phyloP scores from a whole-genome alignment of 768 basidiomycete species.

The Hortiboletus campestris region DNA sequence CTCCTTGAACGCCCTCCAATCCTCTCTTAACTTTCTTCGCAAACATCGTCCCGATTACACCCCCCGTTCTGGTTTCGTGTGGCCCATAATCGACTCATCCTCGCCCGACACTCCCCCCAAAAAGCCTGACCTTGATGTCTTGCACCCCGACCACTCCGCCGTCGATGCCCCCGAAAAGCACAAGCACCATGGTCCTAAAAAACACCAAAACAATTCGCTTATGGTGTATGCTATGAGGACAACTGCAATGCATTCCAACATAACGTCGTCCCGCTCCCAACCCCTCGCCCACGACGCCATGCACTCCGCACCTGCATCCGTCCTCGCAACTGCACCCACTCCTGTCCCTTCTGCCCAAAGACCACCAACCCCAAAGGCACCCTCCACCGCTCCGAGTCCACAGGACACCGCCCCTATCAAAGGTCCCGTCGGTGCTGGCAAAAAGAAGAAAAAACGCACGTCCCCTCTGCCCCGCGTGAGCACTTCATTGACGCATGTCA shows the following conservation, averaged over 20 bases:
- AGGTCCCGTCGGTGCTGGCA: slow-evolving; percentile 50
- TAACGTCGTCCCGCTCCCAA: slow-evolving; percentile 43
- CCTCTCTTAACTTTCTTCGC: slow-evolving; percentile 72
- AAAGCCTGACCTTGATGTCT: slow-evolving; percentile 34
- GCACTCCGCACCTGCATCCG: slow-evolving; percentile 28
- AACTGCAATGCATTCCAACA: slow-evolving; percentile 67
- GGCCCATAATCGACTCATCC: slow-evolving; percentile 72
- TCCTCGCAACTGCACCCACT: slow-evolving; percentile 25
- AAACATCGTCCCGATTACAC: slow-evolving; percentile 78
- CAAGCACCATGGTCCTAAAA: slow-evolving; percentile 39
- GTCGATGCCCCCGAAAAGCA: slow-evolving; percentile 21
- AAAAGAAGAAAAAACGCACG: slow-evolving; percentile 79
- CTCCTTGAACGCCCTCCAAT: slow-evolving; percentile 67
- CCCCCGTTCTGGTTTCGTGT: slow-evolving; percentile 78
- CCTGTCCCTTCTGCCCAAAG: slow-evolving; percentile 36
- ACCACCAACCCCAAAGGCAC: slow-evolving; percentile 31
- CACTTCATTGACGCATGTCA: slow-evolving; percentile 1
- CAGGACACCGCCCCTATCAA: slow-evolving; percentile 47
- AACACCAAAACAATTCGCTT: slow-evolving; percentile 65
- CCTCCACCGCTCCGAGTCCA: slow-evolving; percentile 36
- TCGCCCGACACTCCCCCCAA: slow-evolving; percentile 41
- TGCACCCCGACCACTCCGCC: slow-evolving; percentile 22
- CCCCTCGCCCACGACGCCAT: slow-evolving; percentile 27
- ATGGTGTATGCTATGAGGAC: slow-evolving; percentile 78
- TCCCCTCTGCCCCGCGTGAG: neutral